Percentiles rank a stretch among this genome's conserved stretches.
Conservation (phyloP, 1,284 basidiomycete genomes). For the Leccinum pseudoinsigne region DNA sequence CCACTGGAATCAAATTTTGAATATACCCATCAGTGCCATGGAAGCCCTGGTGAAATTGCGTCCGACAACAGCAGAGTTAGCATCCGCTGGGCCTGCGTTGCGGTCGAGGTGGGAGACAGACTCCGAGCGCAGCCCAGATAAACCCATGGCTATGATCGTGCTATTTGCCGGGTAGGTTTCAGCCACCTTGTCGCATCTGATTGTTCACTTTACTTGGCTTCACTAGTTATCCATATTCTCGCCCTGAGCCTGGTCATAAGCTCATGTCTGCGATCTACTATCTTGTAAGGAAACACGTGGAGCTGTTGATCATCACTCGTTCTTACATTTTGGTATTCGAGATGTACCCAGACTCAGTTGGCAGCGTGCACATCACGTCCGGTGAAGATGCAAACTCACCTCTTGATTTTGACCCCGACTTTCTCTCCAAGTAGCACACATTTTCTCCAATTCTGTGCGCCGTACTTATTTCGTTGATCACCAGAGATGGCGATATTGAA, state of each 20-base stretch:
- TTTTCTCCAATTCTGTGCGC: too few relatives aligned
- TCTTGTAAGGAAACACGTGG: slow-evolving; percentile 18
- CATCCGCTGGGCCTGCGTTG: slow-evolving; percentile 38
- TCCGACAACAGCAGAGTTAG: slow-evolving; percentile 37
- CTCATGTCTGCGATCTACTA: slow-evolving; percentile 9
- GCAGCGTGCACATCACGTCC: slow-evolving; percentile 32
- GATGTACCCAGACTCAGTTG: slow-evolving; percentile 32
- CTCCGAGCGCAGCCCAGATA: slow-evolving; percentile 31
- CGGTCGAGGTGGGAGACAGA: slow-evolving; percentile 39
- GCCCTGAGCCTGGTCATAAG: slow-evolving; percentile 8
- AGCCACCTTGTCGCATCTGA: neutral
- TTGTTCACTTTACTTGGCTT: neutral
- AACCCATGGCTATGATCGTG: slow-evolving; percentile 20
- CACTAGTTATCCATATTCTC: slow-evolving; percentile 9
- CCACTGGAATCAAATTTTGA: neutral
- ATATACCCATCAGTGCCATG: slow-evolving; percentile 31
- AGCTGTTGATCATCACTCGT: neutral
- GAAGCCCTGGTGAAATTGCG: slow-evolving; percentile 44
- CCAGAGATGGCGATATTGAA: neutral
- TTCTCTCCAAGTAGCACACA: slow-evolving; percentile 12
- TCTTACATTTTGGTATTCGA: slow-evolving; percentile 10
- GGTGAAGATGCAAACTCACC: slow-evolving; percentile 22
- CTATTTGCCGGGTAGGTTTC: slow-evolving; percentile 16
- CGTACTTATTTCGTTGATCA: neutral
- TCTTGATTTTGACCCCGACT: slow-evolving; percentile 23